These are phyloP conservation scores for Kalaharituber pfeilii DNA, from an alignment of 2,329 filamentous ascomycete species.

Conservation along the genomic window DNA sequence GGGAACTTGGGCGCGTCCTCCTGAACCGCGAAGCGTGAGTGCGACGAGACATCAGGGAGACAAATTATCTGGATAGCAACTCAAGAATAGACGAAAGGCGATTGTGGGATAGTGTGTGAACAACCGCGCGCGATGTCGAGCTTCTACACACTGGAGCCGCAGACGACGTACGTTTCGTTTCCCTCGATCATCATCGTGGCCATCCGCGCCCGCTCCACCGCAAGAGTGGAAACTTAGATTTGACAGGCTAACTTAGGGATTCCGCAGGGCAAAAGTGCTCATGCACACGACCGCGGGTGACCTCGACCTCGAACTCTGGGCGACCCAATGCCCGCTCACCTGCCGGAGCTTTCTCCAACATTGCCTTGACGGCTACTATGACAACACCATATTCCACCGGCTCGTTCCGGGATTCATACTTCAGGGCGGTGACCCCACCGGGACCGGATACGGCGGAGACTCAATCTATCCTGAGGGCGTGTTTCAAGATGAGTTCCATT, in stretches of 20 bases:
- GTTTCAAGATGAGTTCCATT: constrained; percentile 77
- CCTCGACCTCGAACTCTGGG: constrained; percentile 81
- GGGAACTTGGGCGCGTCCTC: too few relatives aligned
- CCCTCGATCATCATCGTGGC: neutral
- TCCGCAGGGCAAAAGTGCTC: constrained; percentile 54
- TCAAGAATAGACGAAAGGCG: too few relatives aligned
- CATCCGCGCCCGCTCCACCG: neutral
- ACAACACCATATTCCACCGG: constrained; percentile 83
- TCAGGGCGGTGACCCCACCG: constrained; percentile 87
- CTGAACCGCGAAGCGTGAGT: too few relatives aligned
- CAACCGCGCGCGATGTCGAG: constrained; percentile 67
- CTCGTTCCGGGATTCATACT: constrained; percentile 82
- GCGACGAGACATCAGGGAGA: too few relatives aligned
- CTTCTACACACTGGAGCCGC: constrained; percentile 86
- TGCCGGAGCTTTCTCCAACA: constrained; percentile 92
- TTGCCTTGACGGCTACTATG: constrained; percentile 89
- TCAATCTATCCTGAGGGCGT: constrained; percentile 79
- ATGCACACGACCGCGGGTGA: constrained; percentile 82
- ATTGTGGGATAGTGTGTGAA: too few relatives aligned
- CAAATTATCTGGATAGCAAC: too few relatives aligned
- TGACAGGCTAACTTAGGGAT: neutral
- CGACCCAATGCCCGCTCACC: constrained; percentile 78
- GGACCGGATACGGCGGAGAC: constrained; percentile 78
- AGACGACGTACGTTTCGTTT: constrained; percentile 43
- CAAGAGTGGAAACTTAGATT: neutral